Evolutionary conservation across 768 basidiomycete genomes (phyloP), one percentile per base, ranked within the genome.

Genomic region (Solioccasus polychromus): DNA sequence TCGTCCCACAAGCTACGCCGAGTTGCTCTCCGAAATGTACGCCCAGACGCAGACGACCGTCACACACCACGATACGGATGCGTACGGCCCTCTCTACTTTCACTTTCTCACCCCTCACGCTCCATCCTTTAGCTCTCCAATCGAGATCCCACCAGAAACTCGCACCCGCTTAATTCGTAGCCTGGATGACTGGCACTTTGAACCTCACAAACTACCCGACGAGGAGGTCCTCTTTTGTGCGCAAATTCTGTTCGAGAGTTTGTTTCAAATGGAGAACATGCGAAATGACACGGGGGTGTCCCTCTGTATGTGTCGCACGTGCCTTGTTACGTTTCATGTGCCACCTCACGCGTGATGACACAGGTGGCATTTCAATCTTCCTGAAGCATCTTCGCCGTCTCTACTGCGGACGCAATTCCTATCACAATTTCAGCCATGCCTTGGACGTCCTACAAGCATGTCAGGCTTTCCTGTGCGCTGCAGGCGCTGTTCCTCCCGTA

Each of bases 401-500:
- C 40, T 99, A 99, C 65, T 87, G 93, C 50, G 76, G 79, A 41
- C 82, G 85, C 47, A 97, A 97, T 68, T 85, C 88, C 22, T 99
- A 99, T 66, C 96, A 99, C 74, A 99, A 98, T 61, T 98, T 95
- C 62, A 83, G 91, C 50, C 96, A 99, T 68, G 96, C 94, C 1
- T 73, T 96, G 34, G 96, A 99, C 65, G 96, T 98, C 14, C 77
- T 98, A 18, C 96, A 99, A 61, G 93, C 94, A 1, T 80, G 83
- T 4, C 92, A 96, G 58, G 81, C 79, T 18, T 97, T 93, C 69
- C 74, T 99, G 20, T 77, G 76, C 36, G 74, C 80, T 23, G 86
- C 88, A 14, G 85, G 83, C 24, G 77, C 88, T 61, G 88, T 92
- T 0, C 96, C 96, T 3, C 80, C 88, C 2, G 73, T 89, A 8